These are phyloP conservation scores for Trypethelium eluteriae DNA, from an alignment of 495 filamentous ascomycete species.

Conservation along the genomic window DNA sequence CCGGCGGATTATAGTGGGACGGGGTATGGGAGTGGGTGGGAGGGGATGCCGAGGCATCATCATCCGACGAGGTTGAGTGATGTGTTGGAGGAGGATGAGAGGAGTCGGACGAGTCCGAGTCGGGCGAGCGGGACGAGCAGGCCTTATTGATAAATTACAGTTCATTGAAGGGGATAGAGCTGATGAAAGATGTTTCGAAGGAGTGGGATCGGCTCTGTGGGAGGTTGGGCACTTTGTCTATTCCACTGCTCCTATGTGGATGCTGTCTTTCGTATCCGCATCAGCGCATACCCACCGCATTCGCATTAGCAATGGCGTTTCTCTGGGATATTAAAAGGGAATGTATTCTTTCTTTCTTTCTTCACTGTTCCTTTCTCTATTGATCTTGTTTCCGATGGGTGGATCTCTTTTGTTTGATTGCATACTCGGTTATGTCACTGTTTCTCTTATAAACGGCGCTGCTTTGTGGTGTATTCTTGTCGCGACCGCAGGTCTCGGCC, in stretches of 20 bases:
- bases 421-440: background rate
- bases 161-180: background rate
- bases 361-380: background rate
- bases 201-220: background rate
- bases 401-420: background rate
- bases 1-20: constrained; percentile 49
- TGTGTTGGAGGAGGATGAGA: constrained; percentile 80
- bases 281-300: background rate
- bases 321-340: background rate
- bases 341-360: constrained; percentile 10
- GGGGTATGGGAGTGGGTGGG: constrained; percentile 70
- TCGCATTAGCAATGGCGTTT: constrained; percentile 12
- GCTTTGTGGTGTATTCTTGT: background rate
- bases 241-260: background rate
- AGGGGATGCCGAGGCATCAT: constrained; percentile 75
- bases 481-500: background rate
- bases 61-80: constrained; percentile 92
- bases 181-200: background rate
- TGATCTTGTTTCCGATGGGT: background rate
- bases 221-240: background rate
- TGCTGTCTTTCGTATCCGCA: background rate
- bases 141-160: background rate
- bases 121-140: constrained; percentile 39
- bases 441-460: too few relatives aligned
- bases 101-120: constrained; percentile 52